These are phyloP conservation scores for Carex littledalei DNA, from an alignment of 176 grass and related monocot genomes.

Conservation along the genomic window DNA sequence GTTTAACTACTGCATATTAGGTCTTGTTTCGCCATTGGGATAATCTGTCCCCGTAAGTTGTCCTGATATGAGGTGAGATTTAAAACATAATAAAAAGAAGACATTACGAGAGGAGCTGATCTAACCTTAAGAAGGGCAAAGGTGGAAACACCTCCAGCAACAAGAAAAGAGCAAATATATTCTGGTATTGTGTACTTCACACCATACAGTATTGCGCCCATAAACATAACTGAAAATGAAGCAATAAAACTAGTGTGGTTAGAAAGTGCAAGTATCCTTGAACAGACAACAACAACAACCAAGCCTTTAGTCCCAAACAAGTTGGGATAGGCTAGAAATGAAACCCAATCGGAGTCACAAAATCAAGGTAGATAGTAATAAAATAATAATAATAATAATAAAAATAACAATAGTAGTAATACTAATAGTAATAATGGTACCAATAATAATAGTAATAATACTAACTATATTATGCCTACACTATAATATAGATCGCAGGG, in stretches of 20 bases:
- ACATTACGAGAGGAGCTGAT: conserved; percentile 6
- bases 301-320: too few relatives aligned
- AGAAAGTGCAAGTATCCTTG: not conserved
- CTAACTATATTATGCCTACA: too few relatives aligned
- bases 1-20: not conserved
- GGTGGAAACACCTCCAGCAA: conserved; percentile 86
- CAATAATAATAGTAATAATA: too few relatives aligned
- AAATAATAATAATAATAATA: too few relatives aligned
- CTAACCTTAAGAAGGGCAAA: conserved; percentile 93
- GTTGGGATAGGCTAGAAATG: too few relatives aligned
- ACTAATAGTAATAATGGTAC: too few relatives aligned
- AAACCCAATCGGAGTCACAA: too few relatives aligned
- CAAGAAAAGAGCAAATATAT: conserved; percentile 89
- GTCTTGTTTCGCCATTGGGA: not conserved
- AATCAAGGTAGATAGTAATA: too few relatives aligned
- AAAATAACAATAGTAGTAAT: too few relatives aligned
- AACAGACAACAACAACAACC: not conserved
- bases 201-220: conserved; percentile 91
- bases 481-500: too few relatives aligned
- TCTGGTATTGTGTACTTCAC: conserved; percentile 94
- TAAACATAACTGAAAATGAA: conserved; percentile 68
- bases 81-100: not conserved
- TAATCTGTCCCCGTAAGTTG: not conserved
- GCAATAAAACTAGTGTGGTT: not conserved
- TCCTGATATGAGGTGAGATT: not conserved